phyloP scores from a whole-genome alignment of 1,284 basidiomycete species.

The Pholiota adiposa region DNA sequence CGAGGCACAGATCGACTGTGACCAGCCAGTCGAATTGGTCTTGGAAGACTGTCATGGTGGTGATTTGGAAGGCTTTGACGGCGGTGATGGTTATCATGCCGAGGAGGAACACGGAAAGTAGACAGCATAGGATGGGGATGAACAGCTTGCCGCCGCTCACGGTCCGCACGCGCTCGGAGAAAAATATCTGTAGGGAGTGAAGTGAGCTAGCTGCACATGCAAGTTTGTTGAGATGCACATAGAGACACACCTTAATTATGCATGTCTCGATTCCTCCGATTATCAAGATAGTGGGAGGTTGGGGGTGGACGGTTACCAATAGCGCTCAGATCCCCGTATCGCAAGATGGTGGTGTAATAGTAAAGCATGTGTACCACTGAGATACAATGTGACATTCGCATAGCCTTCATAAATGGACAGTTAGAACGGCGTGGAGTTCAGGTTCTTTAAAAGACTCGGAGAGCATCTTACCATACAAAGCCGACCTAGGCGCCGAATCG shows the following conservation, averaged over 20 bases:
- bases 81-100: background rate
- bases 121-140: constrained; percentile 3
- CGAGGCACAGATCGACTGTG: background rate
- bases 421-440: too few relatives aligned
- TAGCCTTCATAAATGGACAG: background rate
- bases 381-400: constrained; percentile 13
- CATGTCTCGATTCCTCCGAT: background rate
- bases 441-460: background rate
- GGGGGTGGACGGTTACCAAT: background rate
- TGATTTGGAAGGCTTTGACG: background rate
- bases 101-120: background rate
- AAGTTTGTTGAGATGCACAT: too few relatives aligned
- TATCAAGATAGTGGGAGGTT: background rate
- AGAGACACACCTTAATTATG: constrained; percentile 3
- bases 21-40: background rate
- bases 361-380: constrained; percentile 9
- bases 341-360: constrained; percentile 1
- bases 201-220: too few relatives aligned
- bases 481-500: too few relatives aligned
- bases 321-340: constrained; percentile 3
- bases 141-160: constrained; percentile 4
- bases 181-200: too few relatives aligned
- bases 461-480: constrained; percentile 2
- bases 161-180: constrained; percentile 12
- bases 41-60: background rate